phyloP scores from a whole-genome alignment of 768 basidiomycete genomes.

The Rhizopogon vinicolor region DNA sequence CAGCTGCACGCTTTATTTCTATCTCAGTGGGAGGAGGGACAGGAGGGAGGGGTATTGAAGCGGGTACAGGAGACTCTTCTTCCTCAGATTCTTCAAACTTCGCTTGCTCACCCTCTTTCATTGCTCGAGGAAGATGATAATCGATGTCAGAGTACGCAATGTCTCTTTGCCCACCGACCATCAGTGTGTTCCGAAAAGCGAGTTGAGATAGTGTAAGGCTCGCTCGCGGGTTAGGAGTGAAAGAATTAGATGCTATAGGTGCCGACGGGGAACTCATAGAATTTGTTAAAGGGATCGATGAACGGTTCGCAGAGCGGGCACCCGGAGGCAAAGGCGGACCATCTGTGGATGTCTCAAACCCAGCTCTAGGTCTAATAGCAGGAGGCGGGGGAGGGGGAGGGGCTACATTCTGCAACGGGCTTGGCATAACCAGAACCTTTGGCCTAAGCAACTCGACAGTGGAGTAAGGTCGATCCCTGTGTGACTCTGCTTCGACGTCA shows the following conservation, averaged over 20 bases:
- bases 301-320: conserved; percentile 52
- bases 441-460: conserved; percentile 80
- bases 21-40: conserved; percentile 27
- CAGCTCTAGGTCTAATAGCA: conserved; percentile 38
- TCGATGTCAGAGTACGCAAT: conserved; percentile 60
- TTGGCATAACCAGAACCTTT: conserved; percentile 93
- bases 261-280: conserved; percentile 29
- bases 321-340: conserved; percentile 77
- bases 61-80: conserved; percentile 31
- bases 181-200: conserved; percentile 79
- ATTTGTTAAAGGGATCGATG: conserved; percentile 35
- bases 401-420: conserved; percentile 61
- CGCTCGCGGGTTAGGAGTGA: conserved; percentile 73
- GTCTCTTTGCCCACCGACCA: conserved; percentile 63
- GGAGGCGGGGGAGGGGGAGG: conserved; percentile 29
- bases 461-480: conserved; percentile 58
- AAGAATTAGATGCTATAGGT: conserved; percentile 53
- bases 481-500: conserved; percentile 32
- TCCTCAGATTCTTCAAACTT: conserved; percentile 37
- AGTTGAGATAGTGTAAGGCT: conserved; percentile 76
- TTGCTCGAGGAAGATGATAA: conserved; percentile 60
- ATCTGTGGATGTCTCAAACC: conserved; percentile 62
- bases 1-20: conserved; percentile 51
- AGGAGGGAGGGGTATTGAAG: conserved; percentile 25
- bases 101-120: conserved; percentile 74